A percentile compares a stretch with the other conserved stretches of the same genome.
Evolutionary conservation across 805 yeast species (phyloP).

Genomic region (Yamadazyma endophytica): DNA sequence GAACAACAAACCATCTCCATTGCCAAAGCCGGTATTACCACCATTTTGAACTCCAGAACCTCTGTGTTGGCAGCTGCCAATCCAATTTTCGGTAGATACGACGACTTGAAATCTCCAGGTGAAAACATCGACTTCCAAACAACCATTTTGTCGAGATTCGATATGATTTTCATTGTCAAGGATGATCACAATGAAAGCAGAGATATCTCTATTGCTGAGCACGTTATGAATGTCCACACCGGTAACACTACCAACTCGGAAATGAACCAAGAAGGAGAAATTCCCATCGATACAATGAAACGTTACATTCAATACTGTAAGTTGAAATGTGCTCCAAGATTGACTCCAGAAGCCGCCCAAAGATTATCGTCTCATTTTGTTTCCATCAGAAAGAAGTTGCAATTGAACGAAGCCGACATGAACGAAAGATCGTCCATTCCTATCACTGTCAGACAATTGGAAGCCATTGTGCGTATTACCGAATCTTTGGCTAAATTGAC

Average conservation of each 20-base stretch:
- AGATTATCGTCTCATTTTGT: slow-evolving; percentile 89
- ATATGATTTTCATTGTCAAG: slow-evolving; percentile 95
- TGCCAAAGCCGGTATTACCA: slow-evolving; percentile 98
- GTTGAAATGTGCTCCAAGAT: slow-evolving; percentile 86
- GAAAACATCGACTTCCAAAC: slow-evolving; percentile 98
- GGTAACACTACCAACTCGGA: slow-evolving; percentile 48
- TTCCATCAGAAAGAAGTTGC: slow-evolving; percentile 78
- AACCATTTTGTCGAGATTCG: slow-evolving; percentile 94
- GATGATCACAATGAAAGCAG: slow-evolving; percentile 87
- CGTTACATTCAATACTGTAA: slow-evolving; percentile 89
- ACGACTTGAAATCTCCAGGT: slow-evolving; percentile 93
- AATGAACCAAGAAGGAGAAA: slow-evolving; percentile 64
- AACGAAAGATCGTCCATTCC: slow-evolving; percentile 94
- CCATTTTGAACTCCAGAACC: slow-evolving; percentile 92
- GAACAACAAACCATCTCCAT: slow-evolving; percentile 98
- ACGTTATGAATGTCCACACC: slow-evolving; percentile 92
- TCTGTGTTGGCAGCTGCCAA: slow-evolving; percentile 97
- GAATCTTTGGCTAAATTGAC: slow-evolving; percentile 89
- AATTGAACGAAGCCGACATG: slow-evolving; percentile 72
- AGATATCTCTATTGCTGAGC: slow-evolving; percentile 88
- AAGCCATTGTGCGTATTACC: slow-evolving; percentile 93
- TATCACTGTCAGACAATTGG: slow-evolving; percentile 94
- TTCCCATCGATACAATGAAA: slow-evolving; percentile 87
- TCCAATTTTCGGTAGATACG: slow-evolving; percentile 95
- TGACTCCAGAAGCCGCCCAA: slow-evolving; percentile 86